A percentile compares a stretch with the other conserved stretches of the same genome.
Evolutionary conservation across 768 basidiomycete species (phyloP).

Genomic region (Kwoniella bestiolae): DNA sequence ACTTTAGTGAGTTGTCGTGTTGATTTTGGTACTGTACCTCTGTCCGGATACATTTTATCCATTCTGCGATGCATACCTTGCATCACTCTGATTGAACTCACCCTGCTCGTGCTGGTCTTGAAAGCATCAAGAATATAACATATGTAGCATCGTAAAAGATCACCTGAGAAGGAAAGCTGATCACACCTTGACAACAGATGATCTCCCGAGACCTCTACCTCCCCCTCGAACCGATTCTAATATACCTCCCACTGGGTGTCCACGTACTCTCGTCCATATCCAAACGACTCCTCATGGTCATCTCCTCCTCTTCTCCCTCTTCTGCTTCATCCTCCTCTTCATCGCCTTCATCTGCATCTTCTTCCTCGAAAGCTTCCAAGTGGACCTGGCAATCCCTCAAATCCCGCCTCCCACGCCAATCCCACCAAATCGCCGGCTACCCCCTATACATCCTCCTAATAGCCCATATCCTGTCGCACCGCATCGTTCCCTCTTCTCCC

Average conservation of each 20-base stretch:
- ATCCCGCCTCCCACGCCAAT: constrained; percentile 55
- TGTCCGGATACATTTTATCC: no score
- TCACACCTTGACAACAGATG: constrained; percentile 64
- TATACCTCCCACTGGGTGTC: constrained; percentile 69
- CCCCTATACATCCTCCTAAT: constrained; percentile 65
- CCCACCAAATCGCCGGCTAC: constrained; percentile 67
- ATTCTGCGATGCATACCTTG: no score
- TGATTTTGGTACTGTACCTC: no score
- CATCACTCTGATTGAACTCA: no score
- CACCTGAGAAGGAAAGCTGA: not conserved
- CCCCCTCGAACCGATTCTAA: constrained; percentile 69
- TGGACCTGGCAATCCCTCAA: constrained; percentile 25
- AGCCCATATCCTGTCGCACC: constrained; percentile 72
- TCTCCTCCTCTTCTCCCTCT: no score
- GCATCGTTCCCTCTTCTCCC: constrained; percentile 63
- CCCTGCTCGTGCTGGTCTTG: no score
- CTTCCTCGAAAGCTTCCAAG: constrained; percentile 9
- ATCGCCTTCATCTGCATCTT: no score
- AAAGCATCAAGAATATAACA: no score
- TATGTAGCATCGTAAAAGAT: no score
- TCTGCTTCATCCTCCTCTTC: no score
- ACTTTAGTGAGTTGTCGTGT: constrained; percentile 78
- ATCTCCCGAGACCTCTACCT: constrained; percentile 87
- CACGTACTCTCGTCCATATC: constrained; percentile 68
- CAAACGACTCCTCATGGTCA: constrained; percentile 65